These are phyloP conservation scores for Moelleriella libera DNA, from an alignment of 2,329 filamentous ascomycete species.

Conservation along the genomic window DNA sequence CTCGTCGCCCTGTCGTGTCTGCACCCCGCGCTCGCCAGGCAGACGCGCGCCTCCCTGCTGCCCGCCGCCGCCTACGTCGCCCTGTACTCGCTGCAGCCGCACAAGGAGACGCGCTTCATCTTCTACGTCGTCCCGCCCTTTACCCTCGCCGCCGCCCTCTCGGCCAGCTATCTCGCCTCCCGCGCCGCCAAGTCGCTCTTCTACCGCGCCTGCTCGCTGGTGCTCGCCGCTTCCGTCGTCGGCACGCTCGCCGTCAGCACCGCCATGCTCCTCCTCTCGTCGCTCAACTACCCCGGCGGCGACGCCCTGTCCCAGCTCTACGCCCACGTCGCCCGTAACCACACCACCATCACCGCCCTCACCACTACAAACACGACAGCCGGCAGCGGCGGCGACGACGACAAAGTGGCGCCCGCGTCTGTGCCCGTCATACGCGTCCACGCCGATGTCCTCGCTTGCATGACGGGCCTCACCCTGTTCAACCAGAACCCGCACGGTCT, in stretches of 20 bases:
- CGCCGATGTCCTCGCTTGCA: constrained; percentile 53
- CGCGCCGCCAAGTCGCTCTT: constrained; percentile 47
- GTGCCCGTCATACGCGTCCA: constrained; percentile 30
- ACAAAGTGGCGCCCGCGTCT: constrained; percentile 3
- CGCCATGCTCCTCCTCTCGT: constrained; percentile 62
- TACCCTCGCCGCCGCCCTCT: constrained; percentile 62
- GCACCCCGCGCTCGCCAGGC: constrained; percentile 27
- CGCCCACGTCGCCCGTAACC: constrained; percentile 10
- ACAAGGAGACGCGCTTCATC: constrained; percentile 94
- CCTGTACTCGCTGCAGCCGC: constrained; percentile 76
- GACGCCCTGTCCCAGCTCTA: constrained; percentile 52
- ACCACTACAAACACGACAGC: no score
- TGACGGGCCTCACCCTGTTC: constrained; percentile 58
- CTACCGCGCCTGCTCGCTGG: constrained; percentile 38
- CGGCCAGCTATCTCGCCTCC: constrained; percentile 55
- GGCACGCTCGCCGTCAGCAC: constrained; percentile 45
- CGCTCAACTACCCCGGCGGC: constrained; percentile 88
- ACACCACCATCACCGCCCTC: not conserved
- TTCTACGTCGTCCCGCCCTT: constrained; percentile 74
- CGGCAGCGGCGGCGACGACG: no score
- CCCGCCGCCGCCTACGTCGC: constrained; percentile 61
- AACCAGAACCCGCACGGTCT: constrained; percentile 30
- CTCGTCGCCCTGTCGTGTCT: constrained; percentile 39
- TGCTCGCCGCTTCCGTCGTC: constrained; percentile 45
- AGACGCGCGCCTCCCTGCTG: constrained; percentile 36